Evolutionary conservation across 441 rosid species (phyloP).

Genomic region (Flueggea neowawraea): DNA sequence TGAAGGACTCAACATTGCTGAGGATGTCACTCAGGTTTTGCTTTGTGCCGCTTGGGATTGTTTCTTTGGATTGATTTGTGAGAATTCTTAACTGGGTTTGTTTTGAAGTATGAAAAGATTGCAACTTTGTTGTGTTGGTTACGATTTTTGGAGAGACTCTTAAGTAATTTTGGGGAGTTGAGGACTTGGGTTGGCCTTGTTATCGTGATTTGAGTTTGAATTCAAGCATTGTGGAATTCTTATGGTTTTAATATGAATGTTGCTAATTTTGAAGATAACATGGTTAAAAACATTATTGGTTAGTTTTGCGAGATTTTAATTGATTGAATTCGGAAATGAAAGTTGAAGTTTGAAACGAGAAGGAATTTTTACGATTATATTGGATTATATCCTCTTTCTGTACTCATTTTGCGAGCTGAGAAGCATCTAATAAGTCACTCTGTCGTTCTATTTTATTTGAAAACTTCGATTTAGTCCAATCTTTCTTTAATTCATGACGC

Average conservation of each 20-base stretch:
- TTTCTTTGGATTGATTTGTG: not conserved
- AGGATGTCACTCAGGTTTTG: constrained; percentile 76
- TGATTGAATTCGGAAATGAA: not conserved
- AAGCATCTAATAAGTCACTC: not conserved
- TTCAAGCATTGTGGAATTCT: not conserved
- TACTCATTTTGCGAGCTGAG: not conserved
- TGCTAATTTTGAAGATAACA: too few relatives aligned
- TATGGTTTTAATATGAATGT: too few relatives aligned
- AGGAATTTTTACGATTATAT: not conserved
- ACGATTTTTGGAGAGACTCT: constrained; percentile 2
- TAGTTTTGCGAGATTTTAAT: not conserved
- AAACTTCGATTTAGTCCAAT: too few relatives aligned
- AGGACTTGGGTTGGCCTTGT: not conserved
- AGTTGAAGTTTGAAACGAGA: not conserved
- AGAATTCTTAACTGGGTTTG: constrained; percentile 12
- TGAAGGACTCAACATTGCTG: constrained; percentile 88
- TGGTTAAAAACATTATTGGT: not conserved
- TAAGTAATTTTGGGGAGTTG: not conserved
- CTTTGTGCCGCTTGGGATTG: not conserved
- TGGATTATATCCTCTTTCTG: not conserved
- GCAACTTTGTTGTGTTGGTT: not conserved
- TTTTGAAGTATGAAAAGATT: not conserved
- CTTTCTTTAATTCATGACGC: too few relatives aligned
- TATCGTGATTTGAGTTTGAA: not conserved
- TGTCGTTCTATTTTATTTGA: not conserved